Percentiles rank a stretch among this genome's conserved stretches.
Evolutionary conservation across 306 rosid species (phyloP).

Genomic region (Malus sieversii): DNA sequence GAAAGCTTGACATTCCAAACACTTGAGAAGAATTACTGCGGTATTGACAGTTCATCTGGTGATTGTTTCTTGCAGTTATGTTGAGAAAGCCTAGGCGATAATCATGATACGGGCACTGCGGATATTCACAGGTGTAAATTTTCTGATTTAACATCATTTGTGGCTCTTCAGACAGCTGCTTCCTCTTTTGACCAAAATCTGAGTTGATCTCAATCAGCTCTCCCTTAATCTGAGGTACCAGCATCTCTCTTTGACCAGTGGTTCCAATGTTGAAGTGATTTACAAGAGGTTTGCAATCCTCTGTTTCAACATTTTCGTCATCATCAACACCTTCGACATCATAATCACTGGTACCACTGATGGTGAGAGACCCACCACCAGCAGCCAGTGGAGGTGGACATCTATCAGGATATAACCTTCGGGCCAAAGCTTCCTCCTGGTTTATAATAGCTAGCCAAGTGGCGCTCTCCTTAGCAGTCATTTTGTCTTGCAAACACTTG

Average conservation of each 20-base stretch:
- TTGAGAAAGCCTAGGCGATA: slow-evolving; percentile 35
- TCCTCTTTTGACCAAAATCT: slow-evolving; percentile 30
- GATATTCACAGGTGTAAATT: slow-evolving; percentile 33
- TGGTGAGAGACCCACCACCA: slow-evolving; percentile 26
- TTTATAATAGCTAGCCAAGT: slow-evolving; percentile 55
- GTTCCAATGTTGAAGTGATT: slow-evolving; percentile 18
- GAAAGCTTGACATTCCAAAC: slow-evolving; percentile 30
- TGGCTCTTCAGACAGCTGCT: slow-evolving; percentile 24
- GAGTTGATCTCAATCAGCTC: slow-evolving; percentile 26
- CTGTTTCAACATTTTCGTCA: slow-evolving; percentile 22
- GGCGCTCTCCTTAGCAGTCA: slow-evolving; percentile 59
- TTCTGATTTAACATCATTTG: slow-evolving; percentile 19
- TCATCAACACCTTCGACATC: slow-evolving; percentile 42
- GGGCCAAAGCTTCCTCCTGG: slow-evolving; percentile 50
- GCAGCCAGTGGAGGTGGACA: slow-evolving; percentile 28
- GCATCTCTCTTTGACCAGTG: slow-evolving; percentile 15
- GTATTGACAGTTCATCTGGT: slow-evolving; percentile 39
- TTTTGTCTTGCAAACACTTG: slow-evolving; percentile 52
- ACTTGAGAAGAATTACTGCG: slow-evolving; percentile 21
- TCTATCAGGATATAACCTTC: slow-evolving; percentile 32
- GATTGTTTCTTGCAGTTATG: slow-evolving; percentile 37
- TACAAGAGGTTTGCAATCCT: slow-evolving; percentile 33
- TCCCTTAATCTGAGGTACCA: slow-evolving; percentile 28
- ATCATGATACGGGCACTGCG: slow-evolving; percentile 32
- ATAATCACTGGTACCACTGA: slow-evolving; percentile 35